Conservation (phyloP, 441 rosid genomes). For the Viola pubescens region DNA sequence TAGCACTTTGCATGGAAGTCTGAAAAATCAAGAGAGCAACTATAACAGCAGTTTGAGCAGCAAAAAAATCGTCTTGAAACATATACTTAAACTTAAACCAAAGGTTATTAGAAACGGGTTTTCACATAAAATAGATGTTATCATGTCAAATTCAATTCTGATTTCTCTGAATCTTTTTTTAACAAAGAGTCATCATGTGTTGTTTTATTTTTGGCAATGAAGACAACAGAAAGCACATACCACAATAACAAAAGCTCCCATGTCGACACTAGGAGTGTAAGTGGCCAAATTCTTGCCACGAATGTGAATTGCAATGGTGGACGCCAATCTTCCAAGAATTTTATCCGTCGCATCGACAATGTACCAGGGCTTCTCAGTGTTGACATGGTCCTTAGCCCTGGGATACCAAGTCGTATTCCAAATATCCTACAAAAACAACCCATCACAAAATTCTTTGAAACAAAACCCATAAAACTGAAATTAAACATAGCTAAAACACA, state of each 20-base stretch:
- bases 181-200: too few relatives aligned
- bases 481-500: neutral
- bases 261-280: constrained; percentile 89
- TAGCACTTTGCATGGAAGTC: too few relatives aligned
- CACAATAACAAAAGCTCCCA: constrained; percentile 96
- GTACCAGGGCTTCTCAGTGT: constrained; percentile 76
- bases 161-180: too few relatives aligned
- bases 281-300: constrained; percentile 88
- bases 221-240: constrained; percentile 30
- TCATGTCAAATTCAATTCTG: too few relatives aligned
- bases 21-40: too few relatives aligned
- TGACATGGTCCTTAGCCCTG: constrained; percentile 75
- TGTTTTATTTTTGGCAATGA: too few relatives aligned
- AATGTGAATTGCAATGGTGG: constrained; percentile 75
- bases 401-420: constrained; percentile 97
- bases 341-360: constrained; percentile 87
- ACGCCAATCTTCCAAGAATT: constrained; percentile 79
- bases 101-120: too few relatives aligned
- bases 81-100: too few relatives aligned
- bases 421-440: constrained; percentile 46
- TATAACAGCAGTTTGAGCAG: too few relatives aligned
- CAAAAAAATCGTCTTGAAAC: too few relatives aligned
- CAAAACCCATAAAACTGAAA: neutral
- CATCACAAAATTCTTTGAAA: neutral
- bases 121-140: too few relatives aligned